Evolutionary conservation across 257 asterid genomes (phyloP).

Genomic region (Eucommia ulmoides): DNA sequence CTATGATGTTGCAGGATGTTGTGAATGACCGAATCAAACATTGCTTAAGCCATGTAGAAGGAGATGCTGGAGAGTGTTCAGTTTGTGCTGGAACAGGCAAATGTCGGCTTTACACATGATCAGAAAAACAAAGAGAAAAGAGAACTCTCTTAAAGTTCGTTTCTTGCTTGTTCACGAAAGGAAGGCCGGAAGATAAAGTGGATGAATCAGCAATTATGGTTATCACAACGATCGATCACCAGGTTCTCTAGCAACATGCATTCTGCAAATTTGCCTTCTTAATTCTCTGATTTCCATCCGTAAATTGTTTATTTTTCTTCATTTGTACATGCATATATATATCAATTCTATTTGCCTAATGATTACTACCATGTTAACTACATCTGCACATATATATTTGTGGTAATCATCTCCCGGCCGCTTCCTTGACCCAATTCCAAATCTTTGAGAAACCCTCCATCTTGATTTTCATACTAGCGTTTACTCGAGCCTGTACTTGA

Average conservation of each 20-base stretch:
- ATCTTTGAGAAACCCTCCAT: constrained; percentile 17
- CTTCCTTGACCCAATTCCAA: constrained; percentile 28
- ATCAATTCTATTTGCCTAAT: too few species aligned
- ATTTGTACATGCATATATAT: too few species aligned
- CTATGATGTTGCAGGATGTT: constrained; percentile 58
- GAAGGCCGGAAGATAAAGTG: too few species aligned
- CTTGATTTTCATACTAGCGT: constrained; percentile 24
- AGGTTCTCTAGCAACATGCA: not conserved
- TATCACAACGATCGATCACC: too few species aligned
- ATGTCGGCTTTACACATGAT: constrained; percentile 41
- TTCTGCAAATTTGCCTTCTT: not conserved
- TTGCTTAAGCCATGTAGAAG: constrained; percentile 81
- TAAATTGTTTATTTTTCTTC: too few species aligned
- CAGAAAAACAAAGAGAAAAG: not conserved
- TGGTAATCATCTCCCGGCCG: not conserved
- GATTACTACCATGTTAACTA: too few species aligned
- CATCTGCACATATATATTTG: not conserved
- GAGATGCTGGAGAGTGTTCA: constrained; percentile 77
- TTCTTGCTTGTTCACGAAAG: not conserved
- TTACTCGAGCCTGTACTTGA: constrained; percentile 30
- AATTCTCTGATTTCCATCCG: not conserved
- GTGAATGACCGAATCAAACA: constrained; percentile 70
- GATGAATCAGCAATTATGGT: too few species aligned
- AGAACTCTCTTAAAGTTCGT: not conserved
- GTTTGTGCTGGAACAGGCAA: constrained; percentile 90